These are phyloP conservation scores for Phytophthora tubulina DNA, from an alignment of 352 stramenopile species.

Conservation along the genomic window DNA sequence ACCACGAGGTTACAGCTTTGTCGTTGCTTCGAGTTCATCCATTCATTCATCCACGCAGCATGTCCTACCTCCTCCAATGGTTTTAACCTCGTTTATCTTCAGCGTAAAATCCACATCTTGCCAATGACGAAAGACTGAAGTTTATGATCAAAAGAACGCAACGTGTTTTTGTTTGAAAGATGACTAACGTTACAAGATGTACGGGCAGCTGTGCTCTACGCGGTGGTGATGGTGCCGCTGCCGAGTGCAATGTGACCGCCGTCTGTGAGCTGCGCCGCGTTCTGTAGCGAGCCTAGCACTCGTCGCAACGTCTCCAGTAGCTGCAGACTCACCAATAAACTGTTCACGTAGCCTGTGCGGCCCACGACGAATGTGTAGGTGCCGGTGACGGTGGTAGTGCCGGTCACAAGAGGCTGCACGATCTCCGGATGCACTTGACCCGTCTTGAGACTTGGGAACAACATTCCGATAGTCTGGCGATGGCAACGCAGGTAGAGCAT, in stretches of 20 bases:
- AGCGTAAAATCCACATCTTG: too few species aligned
- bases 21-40: too few species aligned
- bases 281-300: slow-evolving; percentile 36
- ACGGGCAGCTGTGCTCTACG: neutral
- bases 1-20: too few species aligned
- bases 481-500: slow-evolving; percentile 47
- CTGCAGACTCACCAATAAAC: slow-evolving; percentile 38
- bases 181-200: too few species aligned
- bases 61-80: too few species aligned
- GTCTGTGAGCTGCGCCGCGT: slow-evolving; percentile 32
- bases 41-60: too few species aligned
- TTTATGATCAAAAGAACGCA: too few species aligned
- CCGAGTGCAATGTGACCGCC: slow-evolving; percentile 28
- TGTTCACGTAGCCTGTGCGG: slow-evolving; percentile 34
- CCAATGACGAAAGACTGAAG: too few species aligned
- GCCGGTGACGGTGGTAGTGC: slow-evolving; percentile 27
- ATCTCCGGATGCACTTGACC: slow-evolving; percentile 21
- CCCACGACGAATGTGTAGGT: slow-evolving; percentile 45
- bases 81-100: too few species aligned
- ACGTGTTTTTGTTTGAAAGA: too few species aligned
- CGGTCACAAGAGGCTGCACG: slow-evolving; percentile 32
- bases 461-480: slow-evolving; percentile 28
- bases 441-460: slow-evolving; percentile 46
- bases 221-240: slow-evolving; percentile 39
- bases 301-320: slow-evolving; percentile 44